These are phyloP conservation scores for Boletellus sp. DNA, from an alignment of 768 basidiomycete species.

Conservation along the genomic window DNA sequence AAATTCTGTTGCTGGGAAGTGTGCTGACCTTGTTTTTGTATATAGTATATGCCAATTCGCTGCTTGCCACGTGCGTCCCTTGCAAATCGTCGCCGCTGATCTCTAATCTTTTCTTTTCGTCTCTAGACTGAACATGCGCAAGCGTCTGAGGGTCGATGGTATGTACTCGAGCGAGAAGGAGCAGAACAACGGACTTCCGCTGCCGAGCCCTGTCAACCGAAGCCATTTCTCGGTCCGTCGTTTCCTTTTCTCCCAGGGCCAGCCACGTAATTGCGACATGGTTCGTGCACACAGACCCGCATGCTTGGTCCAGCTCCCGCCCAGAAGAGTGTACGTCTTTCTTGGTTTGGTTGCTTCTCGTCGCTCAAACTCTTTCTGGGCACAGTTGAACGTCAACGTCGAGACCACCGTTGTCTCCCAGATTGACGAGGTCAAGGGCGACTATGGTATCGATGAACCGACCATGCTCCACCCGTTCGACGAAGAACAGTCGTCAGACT, in stretches of 20 bases:
- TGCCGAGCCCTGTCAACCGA: conserved; percentile 17
- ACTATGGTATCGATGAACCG: conserved; percentile 20
- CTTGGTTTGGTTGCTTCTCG: background rate
- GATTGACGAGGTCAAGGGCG: conserved; percentile 26
- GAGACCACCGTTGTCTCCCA: conserved; percentile 32
- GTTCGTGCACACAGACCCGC: conserved; percentile 15
- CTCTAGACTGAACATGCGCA: conserved; percentile 30
- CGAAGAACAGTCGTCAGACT: conserved; percentile 7
- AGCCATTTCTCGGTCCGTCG: conserved; percentile 24
- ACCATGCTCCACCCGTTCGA: conserved; percentile 7
- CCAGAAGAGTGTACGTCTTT: conserved; percentile 21
- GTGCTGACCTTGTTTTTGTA: background rate
- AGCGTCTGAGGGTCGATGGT: conserved; percentile 26
- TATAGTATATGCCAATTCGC: conserved; percentile 32
- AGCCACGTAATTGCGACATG: no score
- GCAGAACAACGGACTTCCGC: conserved; percentile 4
- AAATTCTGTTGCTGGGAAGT: no score
- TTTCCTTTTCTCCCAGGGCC: no score
- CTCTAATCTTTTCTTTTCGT: background rate
- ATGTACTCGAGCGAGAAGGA: conserved; percentile 29
- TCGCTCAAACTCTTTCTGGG: background rate
- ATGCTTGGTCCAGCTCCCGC: conserved; percentile 19
- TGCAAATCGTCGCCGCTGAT: background rate
- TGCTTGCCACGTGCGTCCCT: conserved; percentile 31
- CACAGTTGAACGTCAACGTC: conserved; percentile 32